A percentile compares a stretch with the other conserved stretches of the same genome.
These are phyloP conservation scores for Herpetomonas samuelpessoai DNA, from an alignment of 208 protist species.

Conservation along the genomic window DNA sequence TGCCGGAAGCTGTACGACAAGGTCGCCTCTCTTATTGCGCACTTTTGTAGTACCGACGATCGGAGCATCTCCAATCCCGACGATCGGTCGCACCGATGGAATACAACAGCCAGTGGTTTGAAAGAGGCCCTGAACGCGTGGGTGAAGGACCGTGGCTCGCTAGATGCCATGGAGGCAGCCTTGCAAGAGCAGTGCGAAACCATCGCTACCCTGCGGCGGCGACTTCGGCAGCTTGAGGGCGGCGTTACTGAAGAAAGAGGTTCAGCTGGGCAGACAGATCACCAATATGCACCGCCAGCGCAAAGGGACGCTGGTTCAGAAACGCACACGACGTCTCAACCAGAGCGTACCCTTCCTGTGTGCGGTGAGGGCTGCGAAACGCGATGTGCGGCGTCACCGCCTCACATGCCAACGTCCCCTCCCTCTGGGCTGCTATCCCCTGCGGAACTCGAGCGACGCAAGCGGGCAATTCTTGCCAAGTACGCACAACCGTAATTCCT, in stretches of 20 bases:
- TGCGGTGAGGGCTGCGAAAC: too few species aligned
- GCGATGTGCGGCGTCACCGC: not conserved
- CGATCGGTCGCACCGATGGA: too few species aligned
- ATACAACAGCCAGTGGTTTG: not conserved
- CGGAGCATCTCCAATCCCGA: slow-evolving; percentile 2
- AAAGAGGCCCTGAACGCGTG: slow-evolving; percentile 1
- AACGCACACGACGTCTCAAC: too few species aligned
- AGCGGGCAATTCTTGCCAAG: slow-evolving; percentile 80
- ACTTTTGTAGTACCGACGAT: slow-evolving; percentile 3
- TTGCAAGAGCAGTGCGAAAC: slow-evolving; percentile 31
- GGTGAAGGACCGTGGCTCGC: not conserved
- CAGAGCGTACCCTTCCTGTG: too few species aligned
- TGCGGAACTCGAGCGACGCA: slow-evolving; percentile 81
- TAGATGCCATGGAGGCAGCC: slow-evolving; percentile 24
- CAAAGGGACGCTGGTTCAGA: too few species aligned
- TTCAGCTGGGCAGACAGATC: too few species aligned
- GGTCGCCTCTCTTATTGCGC: slow-evolving; percentile 15
- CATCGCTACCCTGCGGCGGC: slow-evolving; percentile 19
- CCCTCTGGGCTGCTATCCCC: slow-evolving; percentile 36
- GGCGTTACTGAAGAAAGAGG: too few species aligned
- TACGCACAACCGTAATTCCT: slow-evolving; percentile 7
- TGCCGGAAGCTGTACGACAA: slow-evolving; percentile 19
- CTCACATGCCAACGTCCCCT: not conserved
- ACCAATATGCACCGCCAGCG: too few species aligned
- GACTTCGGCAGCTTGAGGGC: too few species aligned